These are phyloP conservation scores for Fusarium burgessii DNA, from an alignment of 2,329 filamentous ascomycete genomes.

Conservation along the genomic window DNA sequence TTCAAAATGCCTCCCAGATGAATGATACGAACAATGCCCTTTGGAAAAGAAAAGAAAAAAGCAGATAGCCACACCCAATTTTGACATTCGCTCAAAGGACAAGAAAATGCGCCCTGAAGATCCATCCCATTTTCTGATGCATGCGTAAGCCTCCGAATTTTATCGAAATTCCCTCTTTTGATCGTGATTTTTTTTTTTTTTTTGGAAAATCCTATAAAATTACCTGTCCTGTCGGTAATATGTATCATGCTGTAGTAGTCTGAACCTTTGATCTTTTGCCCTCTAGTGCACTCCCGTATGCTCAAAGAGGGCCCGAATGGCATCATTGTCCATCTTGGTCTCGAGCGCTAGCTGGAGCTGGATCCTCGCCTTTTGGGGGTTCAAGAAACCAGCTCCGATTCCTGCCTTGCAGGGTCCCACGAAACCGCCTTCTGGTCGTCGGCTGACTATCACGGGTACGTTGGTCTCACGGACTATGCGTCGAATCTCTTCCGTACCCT, in stretches of 20 bases:
- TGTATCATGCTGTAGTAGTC: constrained; percentile 8
- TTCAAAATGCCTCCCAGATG: constrained; percentile 14
- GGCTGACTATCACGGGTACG: constrained; percentile 63
- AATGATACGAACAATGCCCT: constrained; percentile 13
- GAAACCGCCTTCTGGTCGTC: constrained; percentile 64
- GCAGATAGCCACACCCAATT: constrained; percentile 37
- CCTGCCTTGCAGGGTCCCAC: constrained; percentile 57
- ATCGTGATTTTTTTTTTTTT: neutral
- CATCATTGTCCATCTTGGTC: constrained; percentile 44
- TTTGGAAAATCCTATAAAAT: constrained; percentile 22
- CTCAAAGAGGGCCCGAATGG: constrained; percentile 48
- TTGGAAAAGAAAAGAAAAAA: constrained; percentile 11
- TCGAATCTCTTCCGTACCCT: constrained; percentile 56
- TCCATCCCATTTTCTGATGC: constrained; percentile 32
- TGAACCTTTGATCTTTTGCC: constrained; percentile 18
- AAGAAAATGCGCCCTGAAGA: constrained; percentile 35
- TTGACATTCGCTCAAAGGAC: constrained; percentile 27
- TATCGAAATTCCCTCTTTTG: constrained; percentile 15
- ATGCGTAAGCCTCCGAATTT: constrained; percentile 22
- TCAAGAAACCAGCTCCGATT: constrained; percentile 64
- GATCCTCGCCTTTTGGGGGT: constrained; percentile 67
- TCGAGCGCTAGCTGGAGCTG: constrained; percentile 59
- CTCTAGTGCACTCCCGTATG: constrained; percentile 44
- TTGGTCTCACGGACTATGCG: constrained; percentile 58
- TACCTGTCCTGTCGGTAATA: constrained; percentile 28